Evolutionary conservation across 2,329 filamentous ascomycete genomes (phyloP).

Genomic region (Pestalotiopsis sp.): DNA sequence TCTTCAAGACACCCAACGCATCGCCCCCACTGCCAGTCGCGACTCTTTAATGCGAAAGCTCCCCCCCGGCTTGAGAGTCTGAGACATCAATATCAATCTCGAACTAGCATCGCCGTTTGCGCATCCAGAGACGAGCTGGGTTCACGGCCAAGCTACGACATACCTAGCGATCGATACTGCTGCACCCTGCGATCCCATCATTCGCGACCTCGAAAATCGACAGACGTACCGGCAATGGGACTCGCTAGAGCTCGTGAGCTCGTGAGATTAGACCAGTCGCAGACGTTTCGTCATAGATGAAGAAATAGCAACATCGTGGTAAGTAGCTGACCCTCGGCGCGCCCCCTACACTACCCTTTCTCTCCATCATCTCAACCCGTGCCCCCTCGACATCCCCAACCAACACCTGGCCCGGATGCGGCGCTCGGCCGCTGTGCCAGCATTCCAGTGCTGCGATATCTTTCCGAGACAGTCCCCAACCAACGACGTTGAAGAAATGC

Average conservation of each 20-base stretch:
- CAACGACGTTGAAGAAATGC: not conserved
- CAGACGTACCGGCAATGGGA: conserved; percentile 6
- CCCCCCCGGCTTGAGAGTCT: not conserved
- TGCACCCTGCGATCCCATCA: not conserved
- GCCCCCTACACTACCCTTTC: not conserved
- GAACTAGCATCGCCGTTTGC: not conserved
- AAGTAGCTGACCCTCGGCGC: not conserved
- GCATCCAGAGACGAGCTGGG: not conserved
- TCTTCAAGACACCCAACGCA: not conserved
- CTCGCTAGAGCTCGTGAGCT: conserved; percentile 8
- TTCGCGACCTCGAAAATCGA: not conserved
- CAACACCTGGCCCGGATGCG: not conserved
- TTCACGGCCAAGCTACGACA: not conserved
- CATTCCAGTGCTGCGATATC: not conserved
- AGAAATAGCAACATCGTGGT: not conserved
- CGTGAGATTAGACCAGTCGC: not conserved
- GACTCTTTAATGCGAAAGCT: not conserved
- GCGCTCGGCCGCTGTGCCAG: not conserved
- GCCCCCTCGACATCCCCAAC: not conserved
- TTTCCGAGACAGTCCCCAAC: not conserved
- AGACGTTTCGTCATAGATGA: not conserved
- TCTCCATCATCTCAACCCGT: not conserved
- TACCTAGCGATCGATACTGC: not conserved
- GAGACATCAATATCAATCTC: not conserved
- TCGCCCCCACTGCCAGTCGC: not conserved